These are phyloP conservation scores for Strobilomyces echinocephalus DNA, from an alignment of 768 basidiomycete species.

Conservation along the genomic window DNA sequence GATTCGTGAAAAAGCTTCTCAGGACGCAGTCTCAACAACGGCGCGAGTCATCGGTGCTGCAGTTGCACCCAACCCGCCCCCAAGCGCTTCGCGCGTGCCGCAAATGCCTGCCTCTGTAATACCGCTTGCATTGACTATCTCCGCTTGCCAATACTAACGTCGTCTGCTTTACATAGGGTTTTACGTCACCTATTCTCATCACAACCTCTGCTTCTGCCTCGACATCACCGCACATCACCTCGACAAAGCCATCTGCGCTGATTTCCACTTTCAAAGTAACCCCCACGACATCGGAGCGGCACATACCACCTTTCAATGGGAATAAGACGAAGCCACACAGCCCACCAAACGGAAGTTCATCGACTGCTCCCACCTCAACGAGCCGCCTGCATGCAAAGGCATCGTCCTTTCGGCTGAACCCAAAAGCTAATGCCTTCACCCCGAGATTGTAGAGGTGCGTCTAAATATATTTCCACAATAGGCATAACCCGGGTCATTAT, in stretches of 20 bases:
- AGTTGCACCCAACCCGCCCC: constrained; percentile 36
- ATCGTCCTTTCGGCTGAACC: constrained; percentile 85
- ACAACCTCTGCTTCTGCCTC: constrained; percentile 42
- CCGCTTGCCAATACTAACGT: constrained; percentile 16
- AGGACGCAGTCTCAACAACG: constrained; percentile 59
- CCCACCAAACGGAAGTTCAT: constrained; percentile 29
- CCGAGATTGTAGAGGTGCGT: constrained; percentile 27
- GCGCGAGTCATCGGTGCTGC: constrained; percentile 66
- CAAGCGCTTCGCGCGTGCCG: constrained; percentile 44
- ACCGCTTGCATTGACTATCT: constrained; percentile 7
- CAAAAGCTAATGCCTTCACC: constrained; percentile 71
- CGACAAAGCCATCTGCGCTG: constrained; percentile 29
- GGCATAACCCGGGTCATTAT: too few relatives aligned
- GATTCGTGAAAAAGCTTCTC: constrained; percentile 72
- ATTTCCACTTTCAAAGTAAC: constrained; percentile 29
- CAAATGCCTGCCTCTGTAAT: constrained; percentile 39
- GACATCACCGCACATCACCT: constrained; percentile 47
- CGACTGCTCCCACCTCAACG: constrained; percentile 46
- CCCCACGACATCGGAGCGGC: constrained; percentile 34
- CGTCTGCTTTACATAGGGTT: constrained; percentile 34
- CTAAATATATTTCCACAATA: too few relatives aligned
- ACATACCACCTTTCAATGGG: constrained; percentile 90
- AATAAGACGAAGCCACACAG: constrained; percentile 36
- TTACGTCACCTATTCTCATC: constrained; percentile 43
- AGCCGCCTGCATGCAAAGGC: constrained; percentile 84